These are phyloP conservation scores for Silybum marianum DNA, from an alignment of 129 eudicot genomes.

Conservation along the genomic window DNA sequence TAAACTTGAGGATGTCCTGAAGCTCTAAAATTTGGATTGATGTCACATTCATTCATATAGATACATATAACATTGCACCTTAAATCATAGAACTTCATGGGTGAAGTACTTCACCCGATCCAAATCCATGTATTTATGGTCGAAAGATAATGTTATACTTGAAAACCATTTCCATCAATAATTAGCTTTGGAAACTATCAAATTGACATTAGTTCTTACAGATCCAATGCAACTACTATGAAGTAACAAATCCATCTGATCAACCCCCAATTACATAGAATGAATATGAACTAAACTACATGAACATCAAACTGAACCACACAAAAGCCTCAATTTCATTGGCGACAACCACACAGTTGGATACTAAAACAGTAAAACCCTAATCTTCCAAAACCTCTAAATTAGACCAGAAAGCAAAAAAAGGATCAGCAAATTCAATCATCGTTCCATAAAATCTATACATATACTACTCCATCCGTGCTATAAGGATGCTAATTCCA, in stretches of 20 bases:
- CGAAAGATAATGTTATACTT: neutral
- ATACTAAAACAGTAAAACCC: slow-evolving; percentile 18
- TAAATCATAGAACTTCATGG: slow-evolving; percentile 8
- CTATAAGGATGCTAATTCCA: neutral
- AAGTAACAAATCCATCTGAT: slow-evolving; percentile 16
- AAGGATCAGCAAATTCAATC: slow-evolving; percentile 11
- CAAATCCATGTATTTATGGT: neutral
- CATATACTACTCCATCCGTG: neutral
- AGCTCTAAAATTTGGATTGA: neutral
- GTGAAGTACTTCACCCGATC: slow-evolving; percentile 5
- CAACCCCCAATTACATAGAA: slow-evolving; percentile 10
- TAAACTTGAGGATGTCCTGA: neutral
- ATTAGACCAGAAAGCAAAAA: neutral
- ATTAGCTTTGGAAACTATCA: neutral
- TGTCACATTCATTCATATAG: slow-evolving; percentile 1
- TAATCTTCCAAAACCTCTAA: slow-evolving; percentile 15
- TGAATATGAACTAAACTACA: slow-evolving; percentile 13
- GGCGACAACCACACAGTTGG: neutral
- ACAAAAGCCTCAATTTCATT: slow-evolving; percentile 3
- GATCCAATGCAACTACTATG: slow-evolving; percentile 4
- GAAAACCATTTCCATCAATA: neutral
- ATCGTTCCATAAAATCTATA: neutral
- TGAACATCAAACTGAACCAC: neutral
- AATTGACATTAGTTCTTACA: slow-evolving; percentile 4
- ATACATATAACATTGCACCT: neutral